Evolutionary conservation across 176 grass and related monocot genomes (phyloP).

Genomic region (Triticum monococcum): DNA sequence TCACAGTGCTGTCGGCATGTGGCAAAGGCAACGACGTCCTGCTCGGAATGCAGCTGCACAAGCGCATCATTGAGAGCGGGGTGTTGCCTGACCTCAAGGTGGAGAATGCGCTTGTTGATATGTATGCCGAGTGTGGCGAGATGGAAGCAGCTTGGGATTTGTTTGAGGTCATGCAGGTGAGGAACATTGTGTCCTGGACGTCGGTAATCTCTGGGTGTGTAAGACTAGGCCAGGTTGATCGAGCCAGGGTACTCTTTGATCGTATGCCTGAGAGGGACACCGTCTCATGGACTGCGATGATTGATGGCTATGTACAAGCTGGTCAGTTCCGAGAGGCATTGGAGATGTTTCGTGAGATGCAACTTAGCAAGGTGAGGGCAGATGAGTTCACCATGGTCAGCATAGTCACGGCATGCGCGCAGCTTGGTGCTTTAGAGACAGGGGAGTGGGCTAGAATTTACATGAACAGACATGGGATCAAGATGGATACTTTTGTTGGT

Average conservation of each 20-base stretch:
- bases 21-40: conserved; percentile 43
- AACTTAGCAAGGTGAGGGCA: conserved; percentile 29
- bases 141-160: conserved; percentile 54
- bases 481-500: conserved; percentile 53
- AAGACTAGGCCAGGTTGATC: conserved; percentile 45
- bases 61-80: conserved; percentile 11
- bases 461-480: conserved; percentile 63
- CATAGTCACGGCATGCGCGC: conserved; percentile 67
- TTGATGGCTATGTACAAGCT: conserved; percentile 53
- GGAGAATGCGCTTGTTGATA: conserved; percentile 61
- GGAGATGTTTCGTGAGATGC: conserved; percentile 68
- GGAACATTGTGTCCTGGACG: conserved; percentile 70
- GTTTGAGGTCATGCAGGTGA: conserved; percentile 53
- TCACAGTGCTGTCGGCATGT: conserved; percentile 65
- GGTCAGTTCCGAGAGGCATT: conserved; percentile 58
- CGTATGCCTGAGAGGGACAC: conserved; percentile 62
- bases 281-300: conserved; percentile 77
- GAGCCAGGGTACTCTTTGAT: conserved; percentile 61
- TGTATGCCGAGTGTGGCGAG: conserved; percentile 69
- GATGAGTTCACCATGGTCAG: conserved; percentile 84
- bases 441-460: conserved; percentile 78
- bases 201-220: conserved; percentile 50
- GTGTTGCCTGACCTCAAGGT: conserved; percentile 54
- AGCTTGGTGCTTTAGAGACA: conserved; percentile 77
- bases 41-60: conserved; percentile 64